Evolutionary conservation across 371 early-diverging fungal species (phyloP), one percentile per base, ranked within the genome.

Genomic region (Mortierella sp.): DNA sequence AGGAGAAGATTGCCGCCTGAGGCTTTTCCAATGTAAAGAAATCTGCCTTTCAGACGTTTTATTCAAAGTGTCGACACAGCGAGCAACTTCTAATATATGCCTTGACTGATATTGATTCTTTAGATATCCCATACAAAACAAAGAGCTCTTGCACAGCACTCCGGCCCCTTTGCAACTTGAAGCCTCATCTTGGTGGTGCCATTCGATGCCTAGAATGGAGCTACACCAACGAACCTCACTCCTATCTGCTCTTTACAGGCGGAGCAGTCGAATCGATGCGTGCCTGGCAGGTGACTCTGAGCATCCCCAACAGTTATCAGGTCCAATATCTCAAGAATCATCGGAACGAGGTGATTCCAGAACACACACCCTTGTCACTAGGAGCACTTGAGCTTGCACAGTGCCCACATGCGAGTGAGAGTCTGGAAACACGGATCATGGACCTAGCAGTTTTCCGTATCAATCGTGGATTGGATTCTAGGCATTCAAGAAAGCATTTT

Each of bases 401-500:
- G 37, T 74, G 70, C 14, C 68, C 65, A 16, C 66, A 80, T 25
- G 56, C 77, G 12, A 87, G 84, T 56, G 83, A 84, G 52, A 81
- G 77, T 15, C 79, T 84, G 47, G 89, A 89, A 62, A 85, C 88
- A 0, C 75, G 89, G 25, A 88, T 89, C 55, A 89, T 89, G 89
- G 88, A 88, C 57, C 80, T 85, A 0, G 85, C 87, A 1, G 83
- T 83, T 0, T 81, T 84, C 59, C 37, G 37, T 3, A 37, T 37
- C 37, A 37, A 37, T 9, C 37, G 9, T 37, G 37, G 37, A 37
- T 9, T 37, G 37, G 37, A 37, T 37, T 9, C 37, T 5, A 80
- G 74, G 11, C 61, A 84, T 19, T 67, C 75, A 16, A 44, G 75
- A 6, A 73, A 84, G 18, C 89, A 89, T 72, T 72, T 89, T 58